Evolutionary conservation across 2,329 filamentous ascomycete genomes (phyloP), one percentile per base, ranked within the genome.

Genomic region (Hyphodiscus sp.): DNA sequence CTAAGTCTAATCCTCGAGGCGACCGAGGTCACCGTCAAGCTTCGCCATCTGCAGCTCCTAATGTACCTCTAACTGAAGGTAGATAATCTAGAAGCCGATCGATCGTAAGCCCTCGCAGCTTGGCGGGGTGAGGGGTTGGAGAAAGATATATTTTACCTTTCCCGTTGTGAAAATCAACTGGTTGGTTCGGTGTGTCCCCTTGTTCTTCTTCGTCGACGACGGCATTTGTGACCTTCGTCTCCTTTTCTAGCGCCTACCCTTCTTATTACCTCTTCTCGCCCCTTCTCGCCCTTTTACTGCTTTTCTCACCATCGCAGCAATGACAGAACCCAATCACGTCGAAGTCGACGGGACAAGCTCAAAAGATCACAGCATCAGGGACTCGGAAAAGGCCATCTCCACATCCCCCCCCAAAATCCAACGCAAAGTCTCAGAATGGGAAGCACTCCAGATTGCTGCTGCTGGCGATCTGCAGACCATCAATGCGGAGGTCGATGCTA

Each of bases 401-500:
- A 29, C 7, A 7, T 7, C 13, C 41, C 3, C 20, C 51, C 13
- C 15, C 49, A n/a, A 33, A 44, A 10, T 30, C 45, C 30, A 45
- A 1, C 58, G 59, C 38, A 47, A 50, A 2, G 50, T 64, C 6
- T 63, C 64, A 9, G 64, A 64, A 55, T 66, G 62, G 62, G 64
- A 66, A 48, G 64, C 64, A n/a, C 53, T 66, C 47, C 64, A 64
- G 33, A 65, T 66, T 42, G 63, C 58, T 6, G 62, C 62, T 13
- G 64, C 63, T 13, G 63, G 64, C 1, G 63, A 66, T 51, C 29
- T 60, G 15, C 61, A 65, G 15, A 62, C 59, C 10, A 64, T 70
- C 49, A 66, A 70, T 51, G 59, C 63, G 2, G 67, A 69, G 51
- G 65, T 70, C 18, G 64, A 60, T 20, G 61, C 65, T 48, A 63